A percentile compares a stretch with the other conserved stretches of the same genome.
phyloP scores from a whole-genome alignment of 2,329 filamentous ascomycete genomes.

The Epichloe gansuensis region DNA sequence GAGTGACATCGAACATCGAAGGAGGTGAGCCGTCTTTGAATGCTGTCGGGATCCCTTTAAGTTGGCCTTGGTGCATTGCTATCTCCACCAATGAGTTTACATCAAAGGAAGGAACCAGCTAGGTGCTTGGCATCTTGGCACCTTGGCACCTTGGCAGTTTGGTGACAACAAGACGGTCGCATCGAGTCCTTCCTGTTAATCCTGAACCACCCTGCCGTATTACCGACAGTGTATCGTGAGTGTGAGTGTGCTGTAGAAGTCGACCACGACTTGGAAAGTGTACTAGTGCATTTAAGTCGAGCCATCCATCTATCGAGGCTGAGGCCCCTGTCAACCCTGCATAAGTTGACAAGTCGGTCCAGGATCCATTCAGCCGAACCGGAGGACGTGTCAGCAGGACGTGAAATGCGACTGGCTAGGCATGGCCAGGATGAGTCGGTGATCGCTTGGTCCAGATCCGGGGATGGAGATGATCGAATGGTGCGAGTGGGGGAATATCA shows the following conservation, averaged over 20 bases:
- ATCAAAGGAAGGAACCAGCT: background rate
- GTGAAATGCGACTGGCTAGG: conserved; percentile 22
- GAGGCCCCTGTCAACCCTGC: conserved; percentile 7
- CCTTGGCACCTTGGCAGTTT: background rate
- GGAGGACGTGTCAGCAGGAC: conserved; percentile 14
- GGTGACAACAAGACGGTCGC: background rate
- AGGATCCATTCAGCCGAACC: conserved; percentile 6
- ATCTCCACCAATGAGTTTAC: background rate
- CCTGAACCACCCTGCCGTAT: background rate
- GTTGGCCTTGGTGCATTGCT: background rate
- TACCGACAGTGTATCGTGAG: background rate
- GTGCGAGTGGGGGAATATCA: background rate
- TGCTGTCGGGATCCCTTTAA: background rate
- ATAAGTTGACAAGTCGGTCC: conserved; percentile 9
- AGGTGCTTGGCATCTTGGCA: background rate
- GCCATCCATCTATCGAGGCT: background rate
- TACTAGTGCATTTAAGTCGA: background rate
- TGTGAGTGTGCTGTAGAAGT: background rate
- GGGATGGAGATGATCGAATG: conserved; percentile 7
- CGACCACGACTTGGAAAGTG: background rate
- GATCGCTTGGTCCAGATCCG: conserved; percentile 17
- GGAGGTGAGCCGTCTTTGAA: background rate
- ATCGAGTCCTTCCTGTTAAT: background rate
- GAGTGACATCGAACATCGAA: background rate
- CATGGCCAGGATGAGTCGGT: conserved; percentile 14